These are phyloP conservation scores for Pulveroboletus sp. DNA, from an alignment of 768 basidiomycete genomes.

Conservation along the genomic window DNA sequence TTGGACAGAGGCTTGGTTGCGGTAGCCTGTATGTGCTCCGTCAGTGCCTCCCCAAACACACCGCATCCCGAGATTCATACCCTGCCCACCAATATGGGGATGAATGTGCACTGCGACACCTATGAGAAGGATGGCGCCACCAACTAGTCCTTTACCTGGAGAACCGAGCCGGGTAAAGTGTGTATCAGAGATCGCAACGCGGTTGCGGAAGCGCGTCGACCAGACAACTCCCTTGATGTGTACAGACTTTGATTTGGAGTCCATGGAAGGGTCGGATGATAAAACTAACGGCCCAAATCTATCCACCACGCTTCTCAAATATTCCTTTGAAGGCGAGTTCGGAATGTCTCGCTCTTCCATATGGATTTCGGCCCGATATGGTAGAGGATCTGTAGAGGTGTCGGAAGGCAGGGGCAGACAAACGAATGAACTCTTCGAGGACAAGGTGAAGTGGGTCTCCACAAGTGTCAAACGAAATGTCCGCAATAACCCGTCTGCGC, in stretches of 20 bases:
- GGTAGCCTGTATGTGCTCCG: too few relatives aligned
- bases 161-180: conserved; percentile 32
- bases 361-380: conserved; percentile 43
- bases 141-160: conserved; percentile 2
- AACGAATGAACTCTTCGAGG: conserved; percentile 13
- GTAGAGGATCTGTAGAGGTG: conserved; percentile 21
- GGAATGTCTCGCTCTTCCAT: conserved; percentile 24
- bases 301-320: conserved; percentile 42
- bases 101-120: conserved; percentile 53
- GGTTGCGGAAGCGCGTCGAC: conserved; percentile 46
- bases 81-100: conserved; percentile 36
- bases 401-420: conserved; percentile 7
- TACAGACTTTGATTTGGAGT: too few relatives aligned
- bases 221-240: conserved; percentile 32
- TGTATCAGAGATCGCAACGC: conserved; percentile 40
- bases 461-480: too few relatives aligned
- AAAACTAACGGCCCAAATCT: conserved; percentile 1
- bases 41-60: too few relatives aligned
- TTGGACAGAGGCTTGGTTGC: conserved; percentile 31
- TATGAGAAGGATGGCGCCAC: conserved; percentile 27
- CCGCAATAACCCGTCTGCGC: too few relatives aligned
- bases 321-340: conserved; percentile 36
- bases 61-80: too few relatives aligned
- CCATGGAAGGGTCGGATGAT: too few relatives aligned
- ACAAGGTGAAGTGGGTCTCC: background rate